Conservation (phyloP, 208 protist genomes). For the Zelonia costaricensis region DNA sequence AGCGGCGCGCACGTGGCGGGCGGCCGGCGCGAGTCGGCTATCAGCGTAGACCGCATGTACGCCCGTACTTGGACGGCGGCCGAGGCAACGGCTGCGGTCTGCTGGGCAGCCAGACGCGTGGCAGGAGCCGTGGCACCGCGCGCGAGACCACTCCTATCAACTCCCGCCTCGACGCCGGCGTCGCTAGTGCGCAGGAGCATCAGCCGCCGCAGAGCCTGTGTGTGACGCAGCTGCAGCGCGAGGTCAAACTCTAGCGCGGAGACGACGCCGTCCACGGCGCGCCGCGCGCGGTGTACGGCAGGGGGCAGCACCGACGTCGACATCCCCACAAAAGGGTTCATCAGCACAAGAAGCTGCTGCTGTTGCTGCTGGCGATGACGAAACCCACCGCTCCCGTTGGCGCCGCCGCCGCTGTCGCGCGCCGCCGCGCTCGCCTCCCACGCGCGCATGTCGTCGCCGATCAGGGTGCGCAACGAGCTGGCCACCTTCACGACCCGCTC, state of each 20-base stretch:
- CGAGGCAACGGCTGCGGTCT: background rate
- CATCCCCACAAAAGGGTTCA: background rate
- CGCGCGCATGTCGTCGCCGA: conserved; percentile 26
- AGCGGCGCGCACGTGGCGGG: conserved; percentile 10
- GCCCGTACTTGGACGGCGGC: background rate
- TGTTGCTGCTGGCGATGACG: conserved; percentile 3
- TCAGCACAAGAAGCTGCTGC: background rate
- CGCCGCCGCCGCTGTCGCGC: background rate
- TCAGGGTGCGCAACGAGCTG: conserved; percentile 16
- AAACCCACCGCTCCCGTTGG: no score
- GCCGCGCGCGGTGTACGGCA: conserved; percentile 11
- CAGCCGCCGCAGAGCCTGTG: conserved; percentile 28
- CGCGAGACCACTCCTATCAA: no score
- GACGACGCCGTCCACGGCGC: conserved; percentile 27
- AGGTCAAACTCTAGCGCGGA: conserved; percentile 37
- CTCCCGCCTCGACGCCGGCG: no score
- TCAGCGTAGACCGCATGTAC: background rate
- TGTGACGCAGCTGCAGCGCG: conserved; percentile 31
- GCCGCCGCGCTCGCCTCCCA: conserved; percentile 9
- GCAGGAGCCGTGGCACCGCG: background rate
- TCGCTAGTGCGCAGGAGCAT: background rate
- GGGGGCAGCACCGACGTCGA: background rate
- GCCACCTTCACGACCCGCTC: background rate
- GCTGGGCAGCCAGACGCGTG: conserved; percentile 1
- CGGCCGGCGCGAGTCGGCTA: background rate